Evolutionary conservation across 1,139 yeast species (phyloP), one percentile per base, ranked within the genome.

Genomic region (Blastobotrys apis): DNA sequence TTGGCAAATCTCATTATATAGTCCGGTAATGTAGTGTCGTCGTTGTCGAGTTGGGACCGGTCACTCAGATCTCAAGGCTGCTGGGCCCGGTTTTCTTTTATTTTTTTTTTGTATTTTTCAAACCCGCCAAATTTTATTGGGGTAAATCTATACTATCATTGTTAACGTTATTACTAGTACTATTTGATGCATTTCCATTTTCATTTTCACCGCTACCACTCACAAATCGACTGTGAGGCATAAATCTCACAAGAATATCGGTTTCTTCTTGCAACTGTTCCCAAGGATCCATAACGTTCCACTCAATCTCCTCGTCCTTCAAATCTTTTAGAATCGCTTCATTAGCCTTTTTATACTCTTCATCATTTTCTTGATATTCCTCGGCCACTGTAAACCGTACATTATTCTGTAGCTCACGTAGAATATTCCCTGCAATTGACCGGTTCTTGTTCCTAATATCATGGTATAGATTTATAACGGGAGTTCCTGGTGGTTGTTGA

Each of bases 231-330:
- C 54, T 49, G 36, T 58, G 63, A 5, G 61, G 62, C 47, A 58
- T 50, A 33, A 58, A 40, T 10, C 59, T 47, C 3, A 58, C 57
- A 33, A 49, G 43, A 15, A 58, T 49, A 42, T 57, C 60, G 2
- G 63, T 58, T 33, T 58, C 60, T 17, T 51, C 53, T 5, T 51
- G 41, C 13, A 58, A 47, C 20, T 44, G 44, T 22, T 58, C 60
- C 60, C 62, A 57, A 2, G 59, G 59, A 23, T 51, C 54, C 33
- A 56, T 47, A 19, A 50, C 54, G 29, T 57, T 54, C 63, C 63
- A 58, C 36, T 56, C 58, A 12, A 48, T 34, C n/a, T 47, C 51
- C 26, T 48, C 47, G 22, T 47, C 46, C 40, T 33, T 49, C 45
- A 39, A 34, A 41, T 33, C 47, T 40, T 16, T 30, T 39, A 41